phyloP scores from a whole-genome alignment of 352 stramenopile species.

The Globisporangium carolinianum region DNA sequence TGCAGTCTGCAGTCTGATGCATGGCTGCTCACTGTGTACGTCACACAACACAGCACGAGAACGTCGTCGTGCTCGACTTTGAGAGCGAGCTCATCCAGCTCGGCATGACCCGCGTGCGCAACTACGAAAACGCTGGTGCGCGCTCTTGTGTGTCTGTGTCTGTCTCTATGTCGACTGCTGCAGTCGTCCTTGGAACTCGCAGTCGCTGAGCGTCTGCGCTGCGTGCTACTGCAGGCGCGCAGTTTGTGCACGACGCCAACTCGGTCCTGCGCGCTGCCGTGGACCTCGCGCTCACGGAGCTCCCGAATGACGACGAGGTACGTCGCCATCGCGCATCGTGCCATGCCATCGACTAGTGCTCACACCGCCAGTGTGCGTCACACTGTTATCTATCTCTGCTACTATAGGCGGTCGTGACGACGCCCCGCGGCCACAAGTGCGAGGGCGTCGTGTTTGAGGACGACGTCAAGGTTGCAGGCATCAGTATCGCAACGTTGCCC shows the following conservation, averaged over 20 bases:
- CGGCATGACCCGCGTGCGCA: conserved; percentile 72
- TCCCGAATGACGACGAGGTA: conserved; percentile 80
- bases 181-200: no score
- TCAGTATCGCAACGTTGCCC: conserved; percentile 42
- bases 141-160: no score
- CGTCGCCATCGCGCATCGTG: conserved; percentile 1
- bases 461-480: conserved; percentile 67
- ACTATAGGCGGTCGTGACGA: conserved; percentile 63
- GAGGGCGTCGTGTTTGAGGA: conserved; percentile 73
- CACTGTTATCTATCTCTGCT: background rate
- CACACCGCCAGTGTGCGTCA: background rate
- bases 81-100: conserved; percentile 83
- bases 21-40: background rate
- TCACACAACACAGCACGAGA: conserved; percentile 52
- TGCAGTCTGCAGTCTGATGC: no score
- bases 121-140: conserved; percentile 63
- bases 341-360: background rate
- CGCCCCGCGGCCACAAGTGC: conserved; percentile 60
- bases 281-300: conserved; percentile 66
- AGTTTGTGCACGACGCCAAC: conserved; percentile 73
- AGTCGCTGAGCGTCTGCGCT: background rate
- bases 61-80: conserved; percentile 78
- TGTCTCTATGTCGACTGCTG: no score
- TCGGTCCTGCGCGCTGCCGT: conserved; percentile 57
- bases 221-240: conserved; percentile 20